These are phyloP conservation scores for Starmerella kuoi DNA, from an alignment of 805 yeast species.

Conservation along the genomic window DNA sequence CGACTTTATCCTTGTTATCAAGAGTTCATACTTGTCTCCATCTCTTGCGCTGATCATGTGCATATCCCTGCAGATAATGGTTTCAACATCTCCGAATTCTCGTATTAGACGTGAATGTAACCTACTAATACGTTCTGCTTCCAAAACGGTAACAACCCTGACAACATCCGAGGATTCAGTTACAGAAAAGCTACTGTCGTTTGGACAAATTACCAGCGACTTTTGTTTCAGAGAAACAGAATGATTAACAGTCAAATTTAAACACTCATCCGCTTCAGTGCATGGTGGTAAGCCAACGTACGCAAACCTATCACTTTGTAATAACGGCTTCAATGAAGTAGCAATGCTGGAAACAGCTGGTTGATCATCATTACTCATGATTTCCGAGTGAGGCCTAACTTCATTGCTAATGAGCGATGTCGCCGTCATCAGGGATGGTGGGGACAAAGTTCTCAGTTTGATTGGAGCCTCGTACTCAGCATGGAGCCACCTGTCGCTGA, in stretches of 20 bases:
- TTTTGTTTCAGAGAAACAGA: not conserved
- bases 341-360: not conserved
- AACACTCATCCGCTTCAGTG: not conserved
- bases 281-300: constrained; percentile 42
- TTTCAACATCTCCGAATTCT: constrained; percentile 47
- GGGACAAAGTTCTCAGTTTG: constrained; percentile 36
- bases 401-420: not conserved
- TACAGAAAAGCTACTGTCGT: not conserved
- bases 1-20: constrained; percentile 42
- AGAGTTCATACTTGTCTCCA: constrained; percentile 58
- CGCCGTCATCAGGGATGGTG: constrained; percentile 36
- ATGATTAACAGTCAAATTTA: not conserved
- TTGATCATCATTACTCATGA: not conserved
- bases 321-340: constrained; percentile 5
- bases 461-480: constrained; percentile 54
- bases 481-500: constrained; percentile 80
- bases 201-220: constrained; percentile 1
- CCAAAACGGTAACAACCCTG: not conserved
- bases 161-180: not conserved
- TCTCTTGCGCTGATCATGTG: constrained; percentile 50
- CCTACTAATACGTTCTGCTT: constrained; percentile 3
- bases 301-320: constrained; percentile 23
- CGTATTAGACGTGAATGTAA: not conserved
- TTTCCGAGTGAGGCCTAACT: not conserved
- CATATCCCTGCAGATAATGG: constrained; percentile 60